Conservation (phyloP, 1,284 basidiomycete genomes). For the Ceratobasidium papillatum region DNA sequence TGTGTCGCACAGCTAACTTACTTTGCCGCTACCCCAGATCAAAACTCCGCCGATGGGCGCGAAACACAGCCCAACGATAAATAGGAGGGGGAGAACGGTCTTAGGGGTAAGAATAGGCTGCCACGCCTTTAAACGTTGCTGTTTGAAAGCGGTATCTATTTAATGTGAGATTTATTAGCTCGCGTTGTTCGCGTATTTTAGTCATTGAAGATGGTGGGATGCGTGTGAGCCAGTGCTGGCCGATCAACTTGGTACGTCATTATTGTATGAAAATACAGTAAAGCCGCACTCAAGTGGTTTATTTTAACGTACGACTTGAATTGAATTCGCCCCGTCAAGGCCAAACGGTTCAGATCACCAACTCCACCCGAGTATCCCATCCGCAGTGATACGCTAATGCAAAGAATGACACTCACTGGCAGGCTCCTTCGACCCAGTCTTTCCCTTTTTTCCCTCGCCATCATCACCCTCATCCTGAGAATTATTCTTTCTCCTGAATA, state of each 20-base stretch:
- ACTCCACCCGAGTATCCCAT: neutral
- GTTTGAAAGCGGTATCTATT: slow-evolving; percentile 96
- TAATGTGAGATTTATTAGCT: slow-evolving; percentile 5
- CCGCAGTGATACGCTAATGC: neutral
- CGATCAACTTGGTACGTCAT: neutral
- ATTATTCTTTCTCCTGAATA: slow-evolving; percentile 19
- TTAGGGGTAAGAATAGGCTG: slow-evolving; percentile 98
- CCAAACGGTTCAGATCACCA: neutral
- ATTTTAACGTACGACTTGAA: neutral
- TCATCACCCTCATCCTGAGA: slow-evolving; percentile 28
- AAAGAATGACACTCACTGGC: slow-evolving; percentile 29
- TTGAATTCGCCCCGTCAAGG: neutral
- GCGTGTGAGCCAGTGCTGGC: neutral
- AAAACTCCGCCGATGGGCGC: slow-evolving; percentile 95
- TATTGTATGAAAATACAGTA: neutral
- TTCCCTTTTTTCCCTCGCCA: slow-evolving; percentile 40
- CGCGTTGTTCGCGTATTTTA: neutral
- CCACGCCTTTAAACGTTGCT: slow-evolving; percentile 99
- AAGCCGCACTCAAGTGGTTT: too few species aligned
- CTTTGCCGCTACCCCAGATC: slow-evolving; percentile 85
- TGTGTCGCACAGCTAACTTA: slow-evolving; percentile 50
- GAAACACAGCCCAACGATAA: slow-evolving; percentile 93
- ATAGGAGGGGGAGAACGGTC: slow-evolving; percentile 95
- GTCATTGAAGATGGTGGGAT: neutral
- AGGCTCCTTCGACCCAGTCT: slow-evolving; percentile 35